phyloP scores from a whole-genome alignment of 129 eudicot species.

The Tagetes patula region DNA sequence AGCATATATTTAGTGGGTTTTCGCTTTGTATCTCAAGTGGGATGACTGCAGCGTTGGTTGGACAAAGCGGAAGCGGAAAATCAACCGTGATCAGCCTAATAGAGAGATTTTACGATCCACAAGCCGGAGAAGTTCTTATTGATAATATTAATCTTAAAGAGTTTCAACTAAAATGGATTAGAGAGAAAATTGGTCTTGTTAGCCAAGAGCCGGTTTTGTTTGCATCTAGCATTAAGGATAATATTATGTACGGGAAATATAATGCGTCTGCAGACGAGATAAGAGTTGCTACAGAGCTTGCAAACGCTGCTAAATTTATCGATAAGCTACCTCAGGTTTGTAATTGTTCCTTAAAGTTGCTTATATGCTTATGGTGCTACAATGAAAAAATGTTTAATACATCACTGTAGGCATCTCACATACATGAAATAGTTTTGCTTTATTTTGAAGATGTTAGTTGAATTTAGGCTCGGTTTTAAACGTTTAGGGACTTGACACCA shows the following conservation, averaged over 20 bases:
- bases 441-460: too few species aligned
- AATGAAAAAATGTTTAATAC: too few species aligned
- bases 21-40: conserved; percentile 60
- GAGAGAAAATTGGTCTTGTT: conserved; percentile 73
- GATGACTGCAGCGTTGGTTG: conserved; percentile 72
- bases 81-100: conserved; percentile 65
- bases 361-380: too few species aligned
- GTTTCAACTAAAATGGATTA: conserved; percentile 66
- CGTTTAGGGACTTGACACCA: conserved; percentile 57
- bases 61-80: conserved; percentile 82
- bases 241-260: conserved; percentile 68
- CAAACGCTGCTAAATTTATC: conserved; percentile 74
- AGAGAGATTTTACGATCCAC: conserved; percentile 80
- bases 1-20: conserved; percentile 53
- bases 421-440: too few species aligned
- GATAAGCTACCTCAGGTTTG: conserved; percentile 70
- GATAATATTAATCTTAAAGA: conserved; percentile 64
- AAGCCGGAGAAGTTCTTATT: conserved; percentile 59
- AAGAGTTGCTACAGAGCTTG: conserved; percentile 62
- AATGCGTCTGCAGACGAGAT: conserved; percentile 66
- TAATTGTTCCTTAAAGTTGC: too few species aligned
- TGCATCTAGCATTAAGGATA: conserved; percentile 60
- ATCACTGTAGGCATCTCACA: too few species aligned
- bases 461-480: too few species aligned
- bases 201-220: conserved; percentile 84